Base-by-base conservation (phyloP, 2,329 filamentous ascomycete species). In the Ceratocystis smalleyi region DNA sequence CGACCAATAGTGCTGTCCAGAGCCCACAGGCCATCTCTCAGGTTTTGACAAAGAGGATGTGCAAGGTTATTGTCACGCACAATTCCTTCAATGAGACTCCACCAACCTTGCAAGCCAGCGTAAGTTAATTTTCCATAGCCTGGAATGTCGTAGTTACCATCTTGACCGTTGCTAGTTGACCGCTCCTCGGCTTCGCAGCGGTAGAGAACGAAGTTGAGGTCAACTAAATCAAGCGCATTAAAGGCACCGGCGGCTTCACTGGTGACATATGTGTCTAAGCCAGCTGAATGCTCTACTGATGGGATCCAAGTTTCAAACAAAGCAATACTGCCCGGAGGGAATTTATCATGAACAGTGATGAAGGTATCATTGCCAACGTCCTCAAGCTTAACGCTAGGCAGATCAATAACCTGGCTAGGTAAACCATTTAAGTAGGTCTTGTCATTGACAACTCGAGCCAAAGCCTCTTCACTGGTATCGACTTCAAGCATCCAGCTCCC, bases 41-140 rank as follows among this genome's bases (percentile, higher is more conserved):
- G 81, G 71, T 99, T 92, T 71, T 96, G 87, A 74, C 92, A 97
- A 10, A 99, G 80, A 0, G 94, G 89, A 72, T 99, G 94, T 0
- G 89, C 94, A 7, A 99, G 82, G 71, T 97, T 85, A 73, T 99
- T 99, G 68, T 94, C 85, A 61, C 81, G 82, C 69, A 97, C 88
- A 67, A 99, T 87, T 65, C 88, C 80, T 69, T 90, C 86, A 51
- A 99, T 77, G 0, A 96, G 78, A 72, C 91, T 96, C 91, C 92
- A 96, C 92, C 94, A 99, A 45, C 95, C 95, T 73, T 99, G 94
- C n/a, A 99, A 80, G 67, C 94, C 94, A 67, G 92, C 92, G 73
- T 97, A 99, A 1, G 96, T 89, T 51, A 96, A 81, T 66, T 87
- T 84, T 1, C 91, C 92, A 71, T 91, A 79, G 0, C 86, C 85